Base-by-base conservation (phyloP, 176 grass and related monocot species). In the Hsuehochloa calcarea region DNA sequence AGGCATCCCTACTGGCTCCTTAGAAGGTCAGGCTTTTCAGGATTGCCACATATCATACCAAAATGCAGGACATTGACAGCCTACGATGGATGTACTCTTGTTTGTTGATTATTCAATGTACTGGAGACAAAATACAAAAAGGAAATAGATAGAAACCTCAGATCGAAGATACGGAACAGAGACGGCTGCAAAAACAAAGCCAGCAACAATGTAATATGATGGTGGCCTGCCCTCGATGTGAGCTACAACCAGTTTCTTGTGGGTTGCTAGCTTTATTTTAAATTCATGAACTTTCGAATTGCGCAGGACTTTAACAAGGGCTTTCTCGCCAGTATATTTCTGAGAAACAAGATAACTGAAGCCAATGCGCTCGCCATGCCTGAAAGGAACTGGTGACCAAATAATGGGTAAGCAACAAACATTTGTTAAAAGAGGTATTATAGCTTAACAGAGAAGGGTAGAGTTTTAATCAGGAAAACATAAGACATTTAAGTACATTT, bases 171-270 rank as follows among this genome's bases (percentile, higher is more conserved):
- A 98, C 61, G 96, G 96, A 83, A 98, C 96, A 64, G 96, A 94
- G 47, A 98, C 68, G 23, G 93, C 87, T 70, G 93, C 63, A 89
- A 98, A 98, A 79, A 98, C 93, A 79, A 98, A 95, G 74, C 96
- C 96, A 86, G 96, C 96, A 87, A 98, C 89, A 78, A 98, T 98
- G 78, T 98, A 98, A 92, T 98, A 98, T 80, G 96, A 94, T 15
- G 96, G 96, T 90, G 93, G 89, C 23, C 82, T 92, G 77, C 96
- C 96, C 83, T 84, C 94, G 20, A 95, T 91, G 84, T 98, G 96
- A 70, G 93, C 96, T 77, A 90, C 85, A 90, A 94, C 43, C 3
- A 98, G 91, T 51, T 91, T 82, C 76, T 96, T 98, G 84, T 98
- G 96, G 86, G 88, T 89, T 65, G 84, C 91, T 75, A 98, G 86